Conservation (phyloP, 1,284 basidiomycete genomes). For the Xerocomus minutiporus region DNA sequence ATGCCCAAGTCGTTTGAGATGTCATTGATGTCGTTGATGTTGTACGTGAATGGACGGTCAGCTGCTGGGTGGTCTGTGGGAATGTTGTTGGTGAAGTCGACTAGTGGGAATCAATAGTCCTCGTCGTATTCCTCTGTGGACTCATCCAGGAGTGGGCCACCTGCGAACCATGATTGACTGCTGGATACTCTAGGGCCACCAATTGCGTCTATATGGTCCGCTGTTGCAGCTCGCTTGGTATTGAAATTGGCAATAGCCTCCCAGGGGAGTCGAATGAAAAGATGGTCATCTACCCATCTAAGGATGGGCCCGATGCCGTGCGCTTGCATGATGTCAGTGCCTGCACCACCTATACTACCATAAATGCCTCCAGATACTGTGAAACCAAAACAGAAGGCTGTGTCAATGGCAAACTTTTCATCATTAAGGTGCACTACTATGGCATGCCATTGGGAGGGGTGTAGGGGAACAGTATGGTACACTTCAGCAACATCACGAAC, state of each 20-base stretch:
- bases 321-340: slow-evolving; percentile 25
- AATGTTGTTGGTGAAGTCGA: neutral
- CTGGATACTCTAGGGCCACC: neutral
- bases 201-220: neutral
- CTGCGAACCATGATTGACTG: neutral
- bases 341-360: slow-evolving; percentile 30
- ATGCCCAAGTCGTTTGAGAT: neutral
- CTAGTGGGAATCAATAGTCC: neutral
- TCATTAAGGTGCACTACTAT: neutral
- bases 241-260: no score
- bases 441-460: slow-evolving; percentile 9
- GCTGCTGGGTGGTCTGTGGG: no score
- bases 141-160: neutral
- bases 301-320: slow-evolving; percentile 33
- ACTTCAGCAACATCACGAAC: slow-evolving; percentile 1
- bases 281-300: slow-evolving; percentile 42
- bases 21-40: neutral
- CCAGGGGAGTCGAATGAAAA: slow-evolving; percentile 32
- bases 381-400: slow-evolving; percentile 29
- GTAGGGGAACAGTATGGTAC: slow-evolving; percentile 7
- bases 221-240: no score
- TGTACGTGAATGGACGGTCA: neutral
- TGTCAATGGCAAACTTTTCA: slow-evolving; percentile 1
- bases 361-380: slow-evolving; percentile 30
- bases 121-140: neutral